These are phyloP conservation scores for Populus hybrid DNA, from an alignment of 441 rosid genomes.

Conservation along the genomic window DNA sequence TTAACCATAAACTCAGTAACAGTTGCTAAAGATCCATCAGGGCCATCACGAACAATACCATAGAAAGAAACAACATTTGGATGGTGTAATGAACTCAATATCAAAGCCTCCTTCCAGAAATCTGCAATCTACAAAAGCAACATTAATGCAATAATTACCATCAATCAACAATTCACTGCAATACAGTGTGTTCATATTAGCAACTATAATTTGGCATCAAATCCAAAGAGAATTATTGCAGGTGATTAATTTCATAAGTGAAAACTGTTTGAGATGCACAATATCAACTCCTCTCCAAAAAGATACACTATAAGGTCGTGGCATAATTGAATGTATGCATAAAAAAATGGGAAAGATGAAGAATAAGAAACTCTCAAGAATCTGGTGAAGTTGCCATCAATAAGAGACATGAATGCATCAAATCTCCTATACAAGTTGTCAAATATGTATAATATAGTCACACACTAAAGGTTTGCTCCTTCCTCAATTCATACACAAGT, in stretches of 20 bases:
- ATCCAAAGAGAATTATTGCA: background rate
- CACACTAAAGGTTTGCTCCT: background rate
- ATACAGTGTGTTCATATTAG: background rate
- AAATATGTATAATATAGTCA: background rate
- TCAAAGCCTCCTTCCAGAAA: too few species aligned
- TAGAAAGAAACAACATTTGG: too few species aligned
- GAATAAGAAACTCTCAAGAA: background rate
- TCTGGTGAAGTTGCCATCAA: background rate
- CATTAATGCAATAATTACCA: slow-evolving; percentile 14
- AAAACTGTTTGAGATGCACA: background rate
- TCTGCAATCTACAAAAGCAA: slow-evolving; percentile 74
- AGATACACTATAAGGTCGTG: background rate
- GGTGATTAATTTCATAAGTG: background rate
- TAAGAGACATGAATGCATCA: background rate
- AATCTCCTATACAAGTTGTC: background rate
- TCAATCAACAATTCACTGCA: slow-evolving; percentile 15
- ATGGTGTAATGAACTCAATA: too few species aligned
- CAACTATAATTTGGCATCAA: slow-evolving; percentile 1
- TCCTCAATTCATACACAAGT: background rate
- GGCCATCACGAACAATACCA: too few species aligned
- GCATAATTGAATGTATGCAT: background rate
- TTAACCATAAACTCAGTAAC: too few species aligned
- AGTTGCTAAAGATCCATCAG: too few species aligned
- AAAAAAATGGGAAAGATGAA: background rate
- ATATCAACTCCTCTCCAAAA: background rate